These are phyloP conservation scores for Adansonia grandidieri DNA, from an alignment of 441 rosid species.

Conservation along the genomic window DNA sequence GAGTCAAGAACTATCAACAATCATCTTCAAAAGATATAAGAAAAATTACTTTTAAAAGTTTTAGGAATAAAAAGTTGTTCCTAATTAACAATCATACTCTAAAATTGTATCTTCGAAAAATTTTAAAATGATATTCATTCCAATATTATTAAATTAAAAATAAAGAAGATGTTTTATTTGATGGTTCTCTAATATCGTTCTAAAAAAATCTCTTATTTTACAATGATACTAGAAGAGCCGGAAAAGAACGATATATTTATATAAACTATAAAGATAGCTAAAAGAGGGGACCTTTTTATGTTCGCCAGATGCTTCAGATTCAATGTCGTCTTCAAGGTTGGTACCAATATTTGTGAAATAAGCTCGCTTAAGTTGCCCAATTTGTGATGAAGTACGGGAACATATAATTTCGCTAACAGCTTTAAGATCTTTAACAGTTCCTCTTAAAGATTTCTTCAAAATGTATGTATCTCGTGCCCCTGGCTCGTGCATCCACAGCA, in stretches of 20 bases:
- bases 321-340: slow-evolving; percentile 59
- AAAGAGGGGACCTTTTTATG: slow-evolving; percentile 55
- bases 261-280: neutral
- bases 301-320: slow-evolving; percentile 56
- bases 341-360: slow-evolving; percentile 47
- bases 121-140: no score
- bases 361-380: slow-evolving; percentile 66
- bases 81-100: no score
- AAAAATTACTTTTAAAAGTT: no score
- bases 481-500: slow-evolving; percentile 77
- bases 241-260: neutral
- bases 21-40: no score
- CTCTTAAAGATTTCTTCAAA: slow-evolving; percentile 52
- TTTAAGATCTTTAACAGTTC: slow-evolving; percentile 49
- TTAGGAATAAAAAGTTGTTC: no score
- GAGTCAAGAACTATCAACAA: no score
- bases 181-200: no score
- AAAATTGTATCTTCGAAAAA: no score
- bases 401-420: slow-evolving; percentile 66
- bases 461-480: slow-evolving; percentile 55
- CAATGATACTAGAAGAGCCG: neutral
- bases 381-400: slow-evolving; percentile 62
- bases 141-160: no score
- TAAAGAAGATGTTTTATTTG: no score
- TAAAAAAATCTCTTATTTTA: no score